Conservation (phyloP, 495 filamentous ascomycete genomes). For the Xylaria sp. region DNA sequence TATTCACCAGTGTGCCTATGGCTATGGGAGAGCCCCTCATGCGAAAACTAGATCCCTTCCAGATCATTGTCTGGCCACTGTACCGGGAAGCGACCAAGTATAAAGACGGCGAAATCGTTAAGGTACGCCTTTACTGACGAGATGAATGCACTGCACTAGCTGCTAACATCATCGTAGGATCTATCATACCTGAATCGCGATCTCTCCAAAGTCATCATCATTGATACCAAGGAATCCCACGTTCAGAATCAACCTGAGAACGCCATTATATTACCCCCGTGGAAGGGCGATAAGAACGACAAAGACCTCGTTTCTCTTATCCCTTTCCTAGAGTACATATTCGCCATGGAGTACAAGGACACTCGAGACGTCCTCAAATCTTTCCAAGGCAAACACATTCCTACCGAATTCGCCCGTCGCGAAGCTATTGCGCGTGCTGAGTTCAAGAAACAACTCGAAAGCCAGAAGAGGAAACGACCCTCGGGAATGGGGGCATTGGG, state of each 20-base stretch:
- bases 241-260: slow-evolving; percentile 89
- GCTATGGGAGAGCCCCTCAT: slow-evolving; percentile 85
- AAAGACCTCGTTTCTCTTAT: slow-evolving; percentile 85
- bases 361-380: slow-evolving; percentile 84
- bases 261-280: slow-evolving; percentile 87
- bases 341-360: slow-evolving; percentile 88
- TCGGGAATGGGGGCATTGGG: slow-evolving; percentile 68
- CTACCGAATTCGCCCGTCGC: slow-evolving; percentile 85
- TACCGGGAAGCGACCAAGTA: slow-evolving; percentile 95
- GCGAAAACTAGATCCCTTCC: slow-evolving; percentile 94
- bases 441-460: slow-evolving; percentile 77
- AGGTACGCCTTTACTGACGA: slow-evolving; percentile 63
- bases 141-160: not conserved
- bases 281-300: slow-evolving; percentile 84
- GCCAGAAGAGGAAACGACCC: slow-evolving; percentile 68
- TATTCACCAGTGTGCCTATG: slow-evolving; percentile 87
- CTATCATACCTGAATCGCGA: slow-evolving; percentile 95
- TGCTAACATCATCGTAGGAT: slow-evolving; percentile 64
- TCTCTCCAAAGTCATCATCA: slow-evolving; percentile 88
- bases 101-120: slow-evolving; percentile 93
- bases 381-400: slow-evolving; percentile 85
- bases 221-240: slow-evolving; percentile 84
- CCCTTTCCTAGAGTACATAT: slow-evolving; percentile 95
- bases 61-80: slow-evolving; percentile 92
- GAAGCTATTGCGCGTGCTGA: slow-evolving; percentile 82